Base-by-base conservation (phyloP, 2,329 filamentous ascomycete genomes). In the Neoscytalidium dimidiatum region DNA sequence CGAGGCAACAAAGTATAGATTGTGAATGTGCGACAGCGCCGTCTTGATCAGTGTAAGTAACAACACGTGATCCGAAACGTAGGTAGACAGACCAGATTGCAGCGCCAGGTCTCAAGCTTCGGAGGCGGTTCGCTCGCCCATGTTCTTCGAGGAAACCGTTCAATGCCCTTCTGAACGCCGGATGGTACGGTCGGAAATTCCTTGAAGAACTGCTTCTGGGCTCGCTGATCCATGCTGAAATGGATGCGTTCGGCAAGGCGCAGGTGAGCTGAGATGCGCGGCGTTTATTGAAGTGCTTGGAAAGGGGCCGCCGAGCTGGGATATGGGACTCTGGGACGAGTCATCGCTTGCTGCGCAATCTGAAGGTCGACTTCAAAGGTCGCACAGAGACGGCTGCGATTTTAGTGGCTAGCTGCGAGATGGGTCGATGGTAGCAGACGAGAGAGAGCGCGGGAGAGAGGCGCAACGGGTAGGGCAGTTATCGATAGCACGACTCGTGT, bases 1-100 rank as follows among this genome's bases (percentile, higher is more conserved):
- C 64, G 76, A 78, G 13, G 80, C 81, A n/a, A 83, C 73, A 62
- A 83, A 82, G 69, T 80, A 83, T n/a, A 83, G 73, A 64, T 84
- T 83, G 70, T 79, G 74, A 2, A 69, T 67, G 57, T 79, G 77
- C 17, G 82, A 83, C 13, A 84, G 72, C 5, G 74, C 81, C 17
- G 81, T 83, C 75, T 78, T 56, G 11, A 38, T 21, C 17, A n/a
- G 31, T 6, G 52, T 64, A 4, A 48, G 31, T 38, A 61, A 38
- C 33, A 28, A 35, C 62, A 35, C 46, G 62, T 53, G 33, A 41
- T 52, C 48, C 57, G 41, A 61, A 11, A 8, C 41, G 6, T n/a
- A 23, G 19, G 21, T 28, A 29, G 23, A 63, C 56, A 29, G 21
- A 75, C 73, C 69, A 81, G 70, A 58, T 81, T 79, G 68, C 78